Conservation (phyloP, 2,329 filamentous ascomycete species). For the Calonectria fujianensis region DNA sequence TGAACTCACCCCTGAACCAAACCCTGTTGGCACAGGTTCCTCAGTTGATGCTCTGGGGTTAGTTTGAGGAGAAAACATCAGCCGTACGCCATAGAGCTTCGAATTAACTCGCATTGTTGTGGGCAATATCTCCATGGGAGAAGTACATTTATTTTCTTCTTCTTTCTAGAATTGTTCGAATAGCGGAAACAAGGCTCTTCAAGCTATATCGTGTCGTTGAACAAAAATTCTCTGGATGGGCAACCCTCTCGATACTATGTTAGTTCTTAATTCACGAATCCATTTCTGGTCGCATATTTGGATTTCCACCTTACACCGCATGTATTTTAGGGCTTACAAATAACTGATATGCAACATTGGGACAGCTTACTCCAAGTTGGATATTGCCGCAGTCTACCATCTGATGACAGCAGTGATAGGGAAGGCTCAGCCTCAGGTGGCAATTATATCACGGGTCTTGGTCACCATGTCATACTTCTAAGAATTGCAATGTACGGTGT, state of each 20-base stretch:
- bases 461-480: background rate
- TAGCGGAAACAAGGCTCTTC: background rate
- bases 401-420: background rate
- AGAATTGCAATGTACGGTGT: background rate
- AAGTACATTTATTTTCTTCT: background rate
- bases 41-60: background rate
- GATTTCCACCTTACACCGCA: background rate
- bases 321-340: background rate
- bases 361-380: background rate
- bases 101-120: background rate
- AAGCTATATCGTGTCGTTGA: background rate
- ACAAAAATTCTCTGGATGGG: background rate
- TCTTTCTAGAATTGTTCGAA: background rate
- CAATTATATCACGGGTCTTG: background rate
- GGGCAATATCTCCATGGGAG: background rate
- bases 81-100: background rate
- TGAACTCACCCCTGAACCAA: background rate
- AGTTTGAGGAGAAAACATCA: background rate
- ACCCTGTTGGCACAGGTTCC: background rate
- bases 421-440: background rate
- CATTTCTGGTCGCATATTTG: background rate
- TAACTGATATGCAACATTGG: background rate
- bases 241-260: background rate
- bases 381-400: background rate
- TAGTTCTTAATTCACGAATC: background rate